Percentiles rank a stretch among this genome's conserved stretches.
Evolutionary conservation across 257 asterid genomes (phyloP).

Genomic region (Nicotiana sylvestris): DNA sequence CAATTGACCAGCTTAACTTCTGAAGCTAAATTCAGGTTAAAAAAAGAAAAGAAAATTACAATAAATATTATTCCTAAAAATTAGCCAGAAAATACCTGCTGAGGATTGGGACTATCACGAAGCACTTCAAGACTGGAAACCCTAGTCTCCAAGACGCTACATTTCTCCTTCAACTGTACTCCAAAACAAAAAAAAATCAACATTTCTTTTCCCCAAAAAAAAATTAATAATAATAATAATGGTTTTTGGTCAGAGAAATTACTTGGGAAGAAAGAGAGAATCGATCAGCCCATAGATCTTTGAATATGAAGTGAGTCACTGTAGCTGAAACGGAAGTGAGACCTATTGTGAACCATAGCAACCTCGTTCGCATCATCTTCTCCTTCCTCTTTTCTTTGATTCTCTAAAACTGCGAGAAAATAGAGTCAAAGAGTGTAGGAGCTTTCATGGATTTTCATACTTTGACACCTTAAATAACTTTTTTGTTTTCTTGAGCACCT

Average conservation of each 20-base stretch:
- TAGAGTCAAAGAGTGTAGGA: neutral
- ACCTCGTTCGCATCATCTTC: conserved; percentile 55
- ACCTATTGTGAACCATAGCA: conserved; percentile 59
- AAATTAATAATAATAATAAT: neutral
- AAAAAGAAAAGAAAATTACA: neutral
- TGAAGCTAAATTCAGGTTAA: neutral
- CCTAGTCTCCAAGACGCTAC: conserved; percentile 42
- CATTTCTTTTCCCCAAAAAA: neutral
- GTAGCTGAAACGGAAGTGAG: conserved; percentile 51
- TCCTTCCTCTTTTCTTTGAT: neutral
- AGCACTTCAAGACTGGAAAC: conserved; percentile 53
- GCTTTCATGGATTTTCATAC: neutral
- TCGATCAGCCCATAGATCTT: conserved; percentile 57
- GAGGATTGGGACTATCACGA: conserved; percentile 24
- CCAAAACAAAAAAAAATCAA: neutral
- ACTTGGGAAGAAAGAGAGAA: conserved; percentile 46
- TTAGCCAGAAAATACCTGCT: conserved; percentile 25
- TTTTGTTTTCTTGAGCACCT: neutral
- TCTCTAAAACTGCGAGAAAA: neutral
- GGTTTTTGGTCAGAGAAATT: neutral
- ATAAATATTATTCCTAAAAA: neutral
- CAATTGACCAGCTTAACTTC: neutral
- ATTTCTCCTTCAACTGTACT: conserved; percentile 43
- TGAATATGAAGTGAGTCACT: conserved; percentile 49
- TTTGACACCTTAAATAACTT: neutral